Evolutionary conservation across 2,329 filamentous ascomycete genomes (phyloP).

Genomic region (Fusarium chlamydosporum): DNA sequence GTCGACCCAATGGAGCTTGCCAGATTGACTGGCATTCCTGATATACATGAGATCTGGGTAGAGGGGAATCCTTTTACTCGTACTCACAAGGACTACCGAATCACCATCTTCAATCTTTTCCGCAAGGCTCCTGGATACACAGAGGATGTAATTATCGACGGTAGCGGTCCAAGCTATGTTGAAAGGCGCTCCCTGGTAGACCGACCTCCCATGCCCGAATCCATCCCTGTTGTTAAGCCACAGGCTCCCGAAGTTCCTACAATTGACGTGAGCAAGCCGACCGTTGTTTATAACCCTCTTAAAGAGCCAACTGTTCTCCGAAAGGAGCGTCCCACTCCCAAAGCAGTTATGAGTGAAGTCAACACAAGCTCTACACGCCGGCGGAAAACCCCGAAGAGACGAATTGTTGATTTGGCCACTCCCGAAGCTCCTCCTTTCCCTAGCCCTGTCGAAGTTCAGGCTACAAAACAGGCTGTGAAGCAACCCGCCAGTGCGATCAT

Average conservation of each 20-base stretch:
- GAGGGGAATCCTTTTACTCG: conserved; percentile 92
- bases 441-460: conserved; percentile 51
- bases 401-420: conserved; percentile 75
- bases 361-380: conserved; percentile 72
- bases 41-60: conserved; percentile 93
- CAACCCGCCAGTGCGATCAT: conserved; percentile 43
- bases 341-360: conserved; percentile 69
- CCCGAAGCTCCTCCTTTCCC: conserved; percentile 58
- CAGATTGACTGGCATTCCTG: conserved; percentile 88
- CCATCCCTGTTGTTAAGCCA: conserved; percentile 83
- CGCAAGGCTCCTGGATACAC: conserved; percentile 89
- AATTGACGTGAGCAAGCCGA: conserved; percentile 77
- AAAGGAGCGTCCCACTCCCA: conserved; percentile 70
- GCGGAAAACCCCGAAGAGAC: conserved; percentile 70
- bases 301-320: conserved; percentile 67
- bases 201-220: conserved; percentile 80
- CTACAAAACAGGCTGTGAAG: conserved; percentile 35
- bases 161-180: conserved; percentile 82
- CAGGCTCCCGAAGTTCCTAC: conserved; percentile 72
- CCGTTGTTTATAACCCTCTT: conserved; percentile 68
- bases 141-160: conserved; percentile 92
- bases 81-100: conserved; percentile 85
- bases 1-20: conserved; percentile 93
- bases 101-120: conserved; percentile 97
- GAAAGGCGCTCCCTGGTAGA: conserved; percentile 90